Evolutionary conservation across 345 rosid genomes (phyloP), one percentile per base, ranked within the genome.

Genomic region (Crucihimalaya himalaica): DNA sequence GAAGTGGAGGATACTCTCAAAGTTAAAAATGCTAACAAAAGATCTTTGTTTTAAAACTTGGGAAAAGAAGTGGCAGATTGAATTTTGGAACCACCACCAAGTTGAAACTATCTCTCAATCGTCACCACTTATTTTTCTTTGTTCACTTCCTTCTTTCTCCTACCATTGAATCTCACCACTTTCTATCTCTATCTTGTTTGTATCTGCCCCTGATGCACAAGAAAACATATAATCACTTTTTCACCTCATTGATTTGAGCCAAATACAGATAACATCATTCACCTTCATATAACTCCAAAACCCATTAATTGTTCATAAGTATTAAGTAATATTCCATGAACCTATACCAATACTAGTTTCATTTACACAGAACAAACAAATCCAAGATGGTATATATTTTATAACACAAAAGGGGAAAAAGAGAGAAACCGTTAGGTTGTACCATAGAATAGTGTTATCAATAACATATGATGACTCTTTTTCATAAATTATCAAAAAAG

Each of bases 141-240:
- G 25, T 27, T 6, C 23, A 25, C 16, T 28, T 63, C 3, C 10
- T 45, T 63, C n/a, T 63, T 29, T 11, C 25, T 46, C 47, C 67
- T 66, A 66, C 35, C 78, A 74, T 27, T 74, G 78, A 74, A 74
- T 58, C 72, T 74, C 45, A 67, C 73, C 54, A 59, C 19, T 50
- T 57, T 46, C 40, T 37, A 2, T 27, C 58, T 55, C 40, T 46
- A 28, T 39, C 68, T 57, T 74, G 45, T 57, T 48, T 47, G 66
- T 66, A 12, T 66, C 1, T 21, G 23, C 66, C 54, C 25, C 35
- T 6, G 25, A 58, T 6, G 45, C 78, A 74, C 61, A 67, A 67
- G 9, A 67, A 39, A 50, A 50, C 78, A 74, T 59, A 67, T 28
- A 5, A 28, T 20, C 54, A 50, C 68, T 74, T 75, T 75, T 37